Percentiles rank a stretch among this genome's conserved stretches.
Evolutionary conservation across 2,329 filamentous ascomycete genomes (phyloP).

Genomic region (Eurotiales sp.): DNA sequence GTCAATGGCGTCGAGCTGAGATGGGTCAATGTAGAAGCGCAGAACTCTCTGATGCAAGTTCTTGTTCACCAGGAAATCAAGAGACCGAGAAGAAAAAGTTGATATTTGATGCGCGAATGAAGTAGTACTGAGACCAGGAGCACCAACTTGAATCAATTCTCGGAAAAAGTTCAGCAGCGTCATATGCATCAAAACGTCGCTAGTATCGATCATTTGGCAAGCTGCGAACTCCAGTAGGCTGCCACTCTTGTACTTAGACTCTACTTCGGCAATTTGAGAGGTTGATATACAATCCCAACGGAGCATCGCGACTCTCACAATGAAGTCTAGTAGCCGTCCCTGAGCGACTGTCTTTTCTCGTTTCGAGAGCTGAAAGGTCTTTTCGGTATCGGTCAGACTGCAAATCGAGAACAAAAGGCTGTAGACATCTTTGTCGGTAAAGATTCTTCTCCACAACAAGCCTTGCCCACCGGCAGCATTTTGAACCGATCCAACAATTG

Average conservation of each 20-base stretch:
- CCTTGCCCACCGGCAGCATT: conserved; percentile 42
- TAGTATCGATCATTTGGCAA: conserved; percentile 53
- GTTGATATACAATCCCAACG: conserved; percentile 53
- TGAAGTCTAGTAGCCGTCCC: conserved; percentile 56
- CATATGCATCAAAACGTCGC: conserved; percentile 59
- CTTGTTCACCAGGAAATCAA: conserved; percentile 52
- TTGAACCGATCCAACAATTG: conserved; percentile 19
- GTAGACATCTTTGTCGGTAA: conserved; percentile 58
- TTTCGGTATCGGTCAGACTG: conserved; percentile 38
- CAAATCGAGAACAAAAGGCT: conserved; percentile 54
- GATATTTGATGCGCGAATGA: conserved; percentile 30
- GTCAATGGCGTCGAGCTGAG: conserved; percentile 49
- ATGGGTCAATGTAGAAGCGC: conserved; percentile 50
- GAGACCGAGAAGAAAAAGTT: conserved; percentile 37
- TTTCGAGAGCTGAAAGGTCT: conserved; percentile 41
- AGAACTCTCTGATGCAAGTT: conserved; percentile 50
- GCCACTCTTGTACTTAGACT: conserved; percentile 37
- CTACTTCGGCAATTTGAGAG: conserved; percentile 52
- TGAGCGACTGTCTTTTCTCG: conserved; percentile 58
- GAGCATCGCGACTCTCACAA: conserved; percentile 51
- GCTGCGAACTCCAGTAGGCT: conserved; percentile 55
- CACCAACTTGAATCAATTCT: conserved; percentile 47
- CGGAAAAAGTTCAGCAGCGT: conserved; percentile 56
- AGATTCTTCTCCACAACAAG: conserved; percentile 60
- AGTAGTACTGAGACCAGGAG: conserved; percentile 31